phyloP scores from a whole-genome alignment of 2,329 filamentous ascomycete species.

The Xylariales sp. region DNA sequence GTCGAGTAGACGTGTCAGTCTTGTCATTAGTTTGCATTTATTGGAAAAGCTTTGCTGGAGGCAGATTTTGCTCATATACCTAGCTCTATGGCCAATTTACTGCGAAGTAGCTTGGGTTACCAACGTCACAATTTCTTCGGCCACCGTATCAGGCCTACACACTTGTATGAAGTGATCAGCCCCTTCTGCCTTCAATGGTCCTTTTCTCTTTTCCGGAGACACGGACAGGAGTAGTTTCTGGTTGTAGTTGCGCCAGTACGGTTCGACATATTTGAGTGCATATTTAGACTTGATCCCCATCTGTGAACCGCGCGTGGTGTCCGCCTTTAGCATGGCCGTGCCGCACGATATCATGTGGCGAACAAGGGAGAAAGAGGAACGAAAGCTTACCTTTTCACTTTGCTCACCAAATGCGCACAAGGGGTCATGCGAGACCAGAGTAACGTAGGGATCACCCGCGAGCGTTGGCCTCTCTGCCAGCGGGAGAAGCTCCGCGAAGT shows the following conservation, averaged over 20 bases:
- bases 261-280: constrained; percentile 2
- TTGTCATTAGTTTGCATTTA: too few species aligned
- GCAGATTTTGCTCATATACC: too few species aligned
- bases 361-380: background rate
- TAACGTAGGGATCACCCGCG: background rate
- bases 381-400: constrained; percentile 1
- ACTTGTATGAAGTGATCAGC: constrained; percentile 4
- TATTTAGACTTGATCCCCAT: constrained; percentile 3
- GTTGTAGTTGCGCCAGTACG: constrained; percentile 3
- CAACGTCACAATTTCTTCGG: background rate
- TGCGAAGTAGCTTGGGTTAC: too few species aligned
- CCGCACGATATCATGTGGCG: too few species aligned
- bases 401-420: background rate
- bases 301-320: too few species aligned
- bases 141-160: background rate
- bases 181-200: background rate
- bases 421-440: constrained; percentile 2
- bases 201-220: background rate
- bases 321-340: too few species aligned
- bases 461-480: background rate
- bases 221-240: constrained; percentile 1
- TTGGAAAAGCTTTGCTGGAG: too few species aligned
- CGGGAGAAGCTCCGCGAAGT: background rate
- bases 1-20: constrained; percentile 11
- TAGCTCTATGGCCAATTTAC: too few species aligned